phyloP scores from a whole-genome alignment of 345 rosid species.

The Barbarea vulgaris region DNA sequence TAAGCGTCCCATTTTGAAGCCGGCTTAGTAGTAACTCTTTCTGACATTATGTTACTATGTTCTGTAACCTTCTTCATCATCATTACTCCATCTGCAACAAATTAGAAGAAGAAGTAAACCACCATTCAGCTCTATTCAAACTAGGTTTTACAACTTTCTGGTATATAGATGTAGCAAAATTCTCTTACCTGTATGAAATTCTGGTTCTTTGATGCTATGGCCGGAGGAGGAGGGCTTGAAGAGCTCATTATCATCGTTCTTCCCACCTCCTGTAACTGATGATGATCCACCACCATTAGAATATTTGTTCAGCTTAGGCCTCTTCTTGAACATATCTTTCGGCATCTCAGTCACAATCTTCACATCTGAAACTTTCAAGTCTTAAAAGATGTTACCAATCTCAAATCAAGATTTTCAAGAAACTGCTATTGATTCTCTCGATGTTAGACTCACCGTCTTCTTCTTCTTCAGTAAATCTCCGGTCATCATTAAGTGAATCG shows the following conservation, averaged over 20 bases:
- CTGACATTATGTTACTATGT: not conserved
- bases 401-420: not conserved
- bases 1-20: conserved; percentile 54
- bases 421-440: not conserved
- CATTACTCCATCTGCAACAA: conserved; percentile 18
- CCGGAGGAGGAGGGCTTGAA: conserved; percentile 45
- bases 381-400: too few relatives aligned
- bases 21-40: conserved; percentile 10
- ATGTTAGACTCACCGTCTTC: conserved; percentile 33
- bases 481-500: conserved; percentile 31
- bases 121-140: not conserved
- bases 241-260: conserved; percentile 4
- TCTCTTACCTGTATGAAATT: not conserved
- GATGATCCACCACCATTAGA: conserved; percentile 1
- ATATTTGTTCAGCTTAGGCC: conserved; percentile 47
- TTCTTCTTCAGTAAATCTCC: conserved; percentile 18
- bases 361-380: conserved; percentile 39
- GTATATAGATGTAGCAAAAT: not conserved
- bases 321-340: conserved; percentile 55
- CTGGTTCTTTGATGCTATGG: conserved; percentile 14
- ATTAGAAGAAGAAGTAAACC: not conserved
- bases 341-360: conserved; percentile 60
- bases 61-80: conserved; percentile 7
- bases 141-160: not conserved
- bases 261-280: not conserved